Percentiles rank a stretch among this genome's conserved stretches.
Conservation (phyloP, 805 yeast genomes). For the Schwanniomyces yamadae region DNA sequence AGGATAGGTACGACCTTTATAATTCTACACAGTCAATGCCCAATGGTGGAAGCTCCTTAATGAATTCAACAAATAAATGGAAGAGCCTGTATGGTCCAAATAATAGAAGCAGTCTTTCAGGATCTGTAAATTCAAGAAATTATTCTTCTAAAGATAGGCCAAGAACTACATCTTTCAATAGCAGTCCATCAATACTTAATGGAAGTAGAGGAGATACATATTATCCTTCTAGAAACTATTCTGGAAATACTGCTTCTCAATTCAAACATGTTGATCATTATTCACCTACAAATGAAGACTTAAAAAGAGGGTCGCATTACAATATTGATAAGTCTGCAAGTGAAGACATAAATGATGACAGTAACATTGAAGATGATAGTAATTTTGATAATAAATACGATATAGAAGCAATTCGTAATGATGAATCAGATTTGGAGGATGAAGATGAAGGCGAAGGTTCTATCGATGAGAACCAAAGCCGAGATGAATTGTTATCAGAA, state of each 20-base stretch:
- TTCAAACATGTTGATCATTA: slow-evolving; percentile 12
- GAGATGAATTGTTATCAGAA: slow-evolving; percentile 3
- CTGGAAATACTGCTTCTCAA: slow-evolving; percentile 2
- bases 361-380: slow-evolving; percentile 2
- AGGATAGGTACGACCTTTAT: slow-evolving; percentile 15
- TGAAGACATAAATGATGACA: background rate
- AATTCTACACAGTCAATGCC: background rate
- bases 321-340: slow-evolving; percentile 10
- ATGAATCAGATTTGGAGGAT: slow-evolving; percentile 21
- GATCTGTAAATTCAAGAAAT: slow-evolving; percentile 20
- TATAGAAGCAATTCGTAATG: slow-evolving; percentile 4
- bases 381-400: slow-evolving; percentile 3
- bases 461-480: slow-evolving; percentile 19
- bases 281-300: slow-evolving; percentile 6
- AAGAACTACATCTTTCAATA: slow-evolving; percentile 14
- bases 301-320: too few relatives aligned
- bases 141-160: slow-evolving; percentile 21
- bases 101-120: slow-evolving; percentile 23
- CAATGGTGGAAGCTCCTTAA: slow-evolving; percentile 6
- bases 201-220: slow-evolving; percentile 26
- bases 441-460: slow-evolving; percentile 29
- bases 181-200: slow-evolving; percentile 19
- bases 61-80: slow-evolving; percentile 7
- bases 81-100: slow-evolving; percentile 5
- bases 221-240: slow-evolving; percentile 22